These are phyloP conservation scores for Monilinia vaccinii-corymbosi DNA, from an alignment of 2,329 filamentous ascomycete species.

Conservation along the genomic window DNA sequence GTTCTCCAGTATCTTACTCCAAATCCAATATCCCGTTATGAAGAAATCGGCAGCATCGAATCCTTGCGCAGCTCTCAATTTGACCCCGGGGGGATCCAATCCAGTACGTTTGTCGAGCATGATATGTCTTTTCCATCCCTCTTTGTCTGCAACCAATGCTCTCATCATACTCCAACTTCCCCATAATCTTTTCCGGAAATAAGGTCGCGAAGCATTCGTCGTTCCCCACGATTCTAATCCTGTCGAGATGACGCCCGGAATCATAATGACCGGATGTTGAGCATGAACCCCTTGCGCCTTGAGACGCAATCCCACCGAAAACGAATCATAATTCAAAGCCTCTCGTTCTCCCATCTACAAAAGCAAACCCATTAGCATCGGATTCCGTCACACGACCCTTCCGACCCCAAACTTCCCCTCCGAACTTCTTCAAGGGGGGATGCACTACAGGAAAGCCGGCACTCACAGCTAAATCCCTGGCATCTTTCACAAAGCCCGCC, in stretches of 20 bases:
- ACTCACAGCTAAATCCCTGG: slow-evolving; percentile 69
- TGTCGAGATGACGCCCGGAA: slow-evolving; percentile 94
- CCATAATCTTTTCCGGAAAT: slow-evolving; percentile 93
- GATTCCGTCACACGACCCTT: background rate
- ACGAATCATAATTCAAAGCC: slow-evolving; percentile 84
- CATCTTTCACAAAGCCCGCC: slow-evolving; percentile 75
- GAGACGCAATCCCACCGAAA: slow-evolving; percentile 79
- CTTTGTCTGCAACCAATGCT: slow-evolving; percentile 85
- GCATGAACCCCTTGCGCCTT: slow-evolving; percentile 71
- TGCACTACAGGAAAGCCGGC: background rate
- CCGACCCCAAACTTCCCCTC: background rate
- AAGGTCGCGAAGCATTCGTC: slow-evolving; percentile 70
- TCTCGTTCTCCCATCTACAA: slow-evolving; percentile 73
- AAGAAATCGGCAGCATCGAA: slow-evolving; percentile 98
- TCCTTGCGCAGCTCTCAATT: slow-evolving; percentile 85
- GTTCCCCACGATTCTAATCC: slow-evolving; percentile 97
- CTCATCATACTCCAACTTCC: slow-evolving; percentile 99
- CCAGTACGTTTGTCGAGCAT: slow-evolving; percentile 93
- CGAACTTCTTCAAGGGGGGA: background rate
- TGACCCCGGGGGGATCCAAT: slow-evolving; percentile 78
- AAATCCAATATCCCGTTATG: slow-evolving; percentile 85
- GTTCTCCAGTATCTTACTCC: slow-evolving; percentile 93
- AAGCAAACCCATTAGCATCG: slow-evolving; percentile 7
- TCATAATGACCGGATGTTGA: slow-evolving; percentile 88
- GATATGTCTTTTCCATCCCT: slow-evolving; percentile 89